These are phyloP conservation scores for Sphaerulina musiva DNA, from an alignment of 2,329 filamentous ascomycete species.

Conservation along the genomic window DNA sequence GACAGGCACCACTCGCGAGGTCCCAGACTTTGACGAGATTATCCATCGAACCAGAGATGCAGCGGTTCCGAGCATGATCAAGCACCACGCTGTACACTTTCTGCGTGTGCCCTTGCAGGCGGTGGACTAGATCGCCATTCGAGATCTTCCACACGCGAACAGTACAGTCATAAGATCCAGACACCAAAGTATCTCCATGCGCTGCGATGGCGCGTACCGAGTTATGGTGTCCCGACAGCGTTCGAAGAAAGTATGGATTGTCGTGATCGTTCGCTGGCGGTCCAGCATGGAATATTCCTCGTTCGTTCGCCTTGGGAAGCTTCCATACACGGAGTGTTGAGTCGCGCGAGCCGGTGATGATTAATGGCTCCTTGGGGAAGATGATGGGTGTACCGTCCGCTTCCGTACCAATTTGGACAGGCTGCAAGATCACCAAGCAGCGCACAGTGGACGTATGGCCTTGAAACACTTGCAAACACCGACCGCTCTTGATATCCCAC, in stretches of 20 bases:
- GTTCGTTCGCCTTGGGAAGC: constrained; percentile 72
- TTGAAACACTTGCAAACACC: constrained; percentile 92
- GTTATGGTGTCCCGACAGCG: constrained; percentile 77
- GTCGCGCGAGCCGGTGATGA: constrained; percentile 94
- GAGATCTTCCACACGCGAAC: constrained; percentile 97
- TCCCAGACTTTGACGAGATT: constrained; percentile 98
- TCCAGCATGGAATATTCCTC: constrained; percentile 70
- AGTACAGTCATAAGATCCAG: constrained; percentile 91
- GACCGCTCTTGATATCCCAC: constrained; percentile 92
- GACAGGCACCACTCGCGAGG: constrained; percentile 71
- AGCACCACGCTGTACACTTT: constrained; percentile 98
- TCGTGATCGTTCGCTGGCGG: constrained; percentile 67
- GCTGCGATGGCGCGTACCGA: constrained; percentile 95
- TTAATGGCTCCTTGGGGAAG: constrained; percentile 89
- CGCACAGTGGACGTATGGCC: constrained; percentile 96
- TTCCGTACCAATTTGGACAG: constrained; percentile 66
- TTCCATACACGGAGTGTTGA: constrained; percentile 93
- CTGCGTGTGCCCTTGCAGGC: constrained; percentile 76
- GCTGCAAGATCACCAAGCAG: constrained; percentile 89
- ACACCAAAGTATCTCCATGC: constrained; percentile 90
- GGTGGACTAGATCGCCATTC: constrained; percentile 79
- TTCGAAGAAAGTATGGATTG: constrained; percentile 91
- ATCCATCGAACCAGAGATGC: constrained; percentile 98
- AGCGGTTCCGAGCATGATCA: constrained; percentile 83
- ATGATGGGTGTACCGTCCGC: constrained; percentile 69